Base-by-base conservation (phyloP, 306 rosid genomes). In the Corylus heterophylla region DNA sequence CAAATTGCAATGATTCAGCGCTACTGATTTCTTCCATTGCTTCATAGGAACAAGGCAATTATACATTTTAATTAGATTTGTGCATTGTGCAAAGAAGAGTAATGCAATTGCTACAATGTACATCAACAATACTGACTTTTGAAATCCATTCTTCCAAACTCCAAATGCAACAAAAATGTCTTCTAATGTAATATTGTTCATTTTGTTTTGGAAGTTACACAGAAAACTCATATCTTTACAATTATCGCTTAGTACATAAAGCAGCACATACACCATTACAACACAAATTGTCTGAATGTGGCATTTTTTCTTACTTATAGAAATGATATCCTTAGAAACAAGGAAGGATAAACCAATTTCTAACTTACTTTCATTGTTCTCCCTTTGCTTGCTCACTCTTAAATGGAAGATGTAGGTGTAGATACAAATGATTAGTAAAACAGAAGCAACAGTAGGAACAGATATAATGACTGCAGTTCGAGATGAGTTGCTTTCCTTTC, bases 1-100 rank as follows among this genome's bases (percentile, higher is more conserved):
- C 14, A 18, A 48, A 74, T 59, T 74, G 77, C 29, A 78, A 52
- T 5, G 76, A 68, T 54, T 82, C 83, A 0, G 69, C 62, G 9
- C 1, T 29, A 61, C 17, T 61, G 12, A 61, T 25, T 11, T 25
- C 42, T 25, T 61, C 35, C 5, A 22, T 39, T 12, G 67, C 16
- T 27, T 61, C 8, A 0, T 12, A 12, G 11, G 7, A 61, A 11
- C 16, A 61, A 12, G 37, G 12, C 18, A 29, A 61, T 1, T 29
- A 61, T 61, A 12, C 16, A 7, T 61, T 16, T 61, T 3, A 61
- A 27, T 61, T 12, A 11, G 39, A 27, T 61, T 61, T 4, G 63
- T 56, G 29, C 5, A 22, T 2, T 22, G 35, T 6, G 7, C 45
- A 5, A 42, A 42, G 45, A 42, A 42, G 45, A 42, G 7, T 42